Evolutionary conservation across 129 eudicot genomes (phyloP), one percentile per base, ranked within the genome.

Genomic region (Pittosporum tobira): DNA sequence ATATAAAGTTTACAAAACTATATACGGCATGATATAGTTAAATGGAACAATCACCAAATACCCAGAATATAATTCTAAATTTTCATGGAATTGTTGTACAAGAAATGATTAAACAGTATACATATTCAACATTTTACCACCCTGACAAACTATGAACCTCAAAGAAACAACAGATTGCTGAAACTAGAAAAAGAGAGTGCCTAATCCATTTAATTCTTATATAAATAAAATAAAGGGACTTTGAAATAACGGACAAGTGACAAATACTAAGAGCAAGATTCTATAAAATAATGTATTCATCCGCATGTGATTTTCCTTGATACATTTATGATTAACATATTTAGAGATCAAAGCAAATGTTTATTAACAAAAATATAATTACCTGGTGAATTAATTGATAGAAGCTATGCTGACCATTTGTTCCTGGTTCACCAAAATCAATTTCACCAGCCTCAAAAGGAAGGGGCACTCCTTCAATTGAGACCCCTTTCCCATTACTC

Each of bases 391-490:
- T 91, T 73, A 91, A 75, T 71, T 91, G 99, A 75, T 91, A 91
- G 65, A 91, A 91, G 81, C 99, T 91, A 80, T 91, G 99, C 61
- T 91, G 99, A 43, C 99, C 99, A 62, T 91, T 91, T 45, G 99
- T 91, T 75, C 99, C 99, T 6, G 99, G 99, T 76, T 91, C 99
- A 43, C 99, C 99, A 68, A 91, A 91, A 80, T 91, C 99, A 52
- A 91, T 91, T 71, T 91, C 99, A 76, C 99, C 99, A 9, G 96
- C 68, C 70, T 83, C 94, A 71, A 78, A 87, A 57, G 96, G 96
- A 75, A 91, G 99, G 27, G 71, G 81, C 25, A 73, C 90, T 28
- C 98, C 98, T 62, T 91, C 98, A 66, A 91, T 87, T 62, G 98
- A 86, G 48, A 91, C 99, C 25, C 99, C 96, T 71, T 91, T 91